These are phyloP conservation scores for Excoecaria cochinchinensis DNA, from an alignment of 345 rosid species.

Conservation along the genomic window DNA sequence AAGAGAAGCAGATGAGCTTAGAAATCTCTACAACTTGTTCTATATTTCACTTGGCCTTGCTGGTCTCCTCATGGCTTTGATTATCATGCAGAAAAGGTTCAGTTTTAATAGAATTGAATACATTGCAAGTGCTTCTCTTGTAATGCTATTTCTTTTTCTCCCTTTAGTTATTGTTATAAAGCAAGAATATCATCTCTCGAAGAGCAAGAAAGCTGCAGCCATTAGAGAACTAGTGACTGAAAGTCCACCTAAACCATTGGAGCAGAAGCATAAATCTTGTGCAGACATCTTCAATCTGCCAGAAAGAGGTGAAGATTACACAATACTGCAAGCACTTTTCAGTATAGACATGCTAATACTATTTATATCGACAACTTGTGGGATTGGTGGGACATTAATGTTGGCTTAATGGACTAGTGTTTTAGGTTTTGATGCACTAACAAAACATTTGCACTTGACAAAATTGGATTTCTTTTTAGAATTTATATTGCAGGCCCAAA, in stretches of 20 bases:
- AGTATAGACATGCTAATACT: slow-evolving; percentile 24
- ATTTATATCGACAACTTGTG: slow-evolving; percentile 14
- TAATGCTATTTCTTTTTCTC: slow-evolving; percentile 13
- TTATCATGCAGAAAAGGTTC: slow-evolving; percentile 24
- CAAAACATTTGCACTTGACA: too few relatives aligned
- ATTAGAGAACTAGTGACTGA: too few relatives aligned
- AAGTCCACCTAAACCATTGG: too few relatives aligned
- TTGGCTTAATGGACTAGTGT: too few relatives aligned
- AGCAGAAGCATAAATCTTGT: slow-evolving; percentile 18
- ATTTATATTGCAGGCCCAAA: too few relatives aligned
- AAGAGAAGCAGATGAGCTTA: slow-evolving; percentile 17
- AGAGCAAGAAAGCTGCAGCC: background rate
- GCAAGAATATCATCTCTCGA: slow-evolving; percentile 3
- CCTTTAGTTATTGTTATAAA: slow-evolving; percentile 11
- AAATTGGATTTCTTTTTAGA: too few relatives aligned
- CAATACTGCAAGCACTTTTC: slow-evolving; percentile 25
- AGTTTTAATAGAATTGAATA: slow-evolving; percentile 21
- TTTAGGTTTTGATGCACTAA: too few relatives aligned
- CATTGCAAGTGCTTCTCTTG: slow-evolving; percentile 14
- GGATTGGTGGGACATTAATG: slow-evolving; percentile 23
- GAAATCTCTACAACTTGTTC: slow-evolving; percentile 20
- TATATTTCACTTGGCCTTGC: slow-evolving; percentile 24
- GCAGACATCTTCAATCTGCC: slow-evolving; percentile 10
- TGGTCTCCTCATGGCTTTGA: slow-evolving; percentile 23
- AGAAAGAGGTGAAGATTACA: slow-evolving; percentile 26